Evolutionary conservation across 164 flowering plant genomes (phyloP).

Genomic region (Magnolia kwangsiensis): DNA sequence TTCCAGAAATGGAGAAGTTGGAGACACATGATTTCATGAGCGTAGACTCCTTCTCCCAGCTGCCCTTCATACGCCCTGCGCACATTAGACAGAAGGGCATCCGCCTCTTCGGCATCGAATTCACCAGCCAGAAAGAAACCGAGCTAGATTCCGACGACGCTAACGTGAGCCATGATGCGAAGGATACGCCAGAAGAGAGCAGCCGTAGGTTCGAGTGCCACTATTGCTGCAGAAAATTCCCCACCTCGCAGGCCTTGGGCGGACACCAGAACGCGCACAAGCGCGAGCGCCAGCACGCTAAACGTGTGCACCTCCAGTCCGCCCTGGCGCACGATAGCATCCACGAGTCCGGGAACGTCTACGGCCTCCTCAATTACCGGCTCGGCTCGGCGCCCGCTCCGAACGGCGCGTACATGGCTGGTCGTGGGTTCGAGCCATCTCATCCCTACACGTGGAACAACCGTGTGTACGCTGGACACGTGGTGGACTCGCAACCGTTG

Average conservation of each 20-base stretch:
- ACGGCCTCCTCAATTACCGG: conserved; percentile 45
- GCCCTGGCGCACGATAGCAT: conserved; percentile 45
- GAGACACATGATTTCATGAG: conserved; percentile 90
- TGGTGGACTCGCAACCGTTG: conserved; percentile 29
- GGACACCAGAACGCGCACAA: conserved; percentile 98
- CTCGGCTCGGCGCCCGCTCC: conserved; percentile 18
- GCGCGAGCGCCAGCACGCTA: conserved; percentile 84
- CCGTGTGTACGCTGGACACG: conserved; percentile 33
- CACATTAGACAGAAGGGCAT: conserved; percentile 52
- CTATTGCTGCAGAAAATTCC: conserved; percentile 85
- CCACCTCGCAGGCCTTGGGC: conserved; percentile 91
- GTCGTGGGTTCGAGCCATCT: background rate
- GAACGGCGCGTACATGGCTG: background rate
- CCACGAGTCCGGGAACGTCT: conserved; percentile 36
- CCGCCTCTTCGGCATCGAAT: conserved; percentile 84
- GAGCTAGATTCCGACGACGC: conserved; percentile 27
- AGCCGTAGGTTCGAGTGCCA: conserved; percentile 75
- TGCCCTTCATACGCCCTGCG: conserved; percentile 85
- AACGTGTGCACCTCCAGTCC: conserved; percentile 77
- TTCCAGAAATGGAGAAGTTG: background rate
- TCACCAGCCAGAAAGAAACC: conserved; percentile 16
- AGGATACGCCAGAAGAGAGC: conserved; percentile 6
- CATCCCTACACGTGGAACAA: background rate
- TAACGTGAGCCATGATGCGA: conserved; percentile 17
- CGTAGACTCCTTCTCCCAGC: conserved; percentile 89